Evolutionary conservation across 169 alveolate genomes (phyloP).

Genomic region (Hammondia hammondi): DNA sequence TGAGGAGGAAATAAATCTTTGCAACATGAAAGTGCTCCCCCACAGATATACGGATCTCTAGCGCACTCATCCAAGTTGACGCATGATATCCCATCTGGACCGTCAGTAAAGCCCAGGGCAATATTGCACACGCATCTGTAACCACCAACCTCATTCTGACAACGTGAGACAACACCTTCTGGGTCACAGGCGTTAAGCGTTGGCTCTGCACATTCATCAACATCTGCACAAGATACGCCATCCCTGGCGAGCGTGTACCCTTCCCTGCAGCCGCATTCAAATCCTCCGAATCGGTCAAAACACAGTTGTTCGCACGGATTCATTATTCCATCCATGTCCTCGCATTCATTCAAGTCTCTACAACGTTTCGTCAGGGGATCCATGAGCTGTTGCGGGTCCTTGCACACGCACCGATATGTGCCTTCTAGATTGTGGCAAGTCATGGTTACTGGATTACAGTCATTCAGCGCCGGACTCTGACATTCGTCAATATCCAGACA

Average conservation of each 20-base stretch:
- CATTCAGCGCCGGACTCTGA: constrained; percentile 67
- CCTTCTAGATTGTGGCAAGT: constrained; percentile 75
- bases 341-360: constrained; percentile 74
- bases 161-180: constrained; percentile 68
- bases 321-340: constrained; percentile 73
- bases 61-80: constrained; percentile 76
- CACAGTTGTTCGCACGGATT: constrained; percentile 76
- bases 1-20: constrained; percentile 77
- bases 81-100: constrained; percentile 67
- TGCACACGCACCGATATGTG: constrained; percentile 73
- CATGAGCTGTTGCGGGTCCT: constrained; percentile 68
- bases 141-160: constrained; percentile 73
- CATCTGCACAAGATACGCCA: constrained; percentile 74
- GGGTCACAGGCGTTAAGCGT: constrained; percentile 72
- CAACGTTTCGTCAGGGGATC: constrained; percentile 70
- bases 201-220: constrained; percentile 73
- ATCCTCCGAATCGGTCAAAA: constrained; percentile 65
- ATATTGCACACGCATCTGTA: constrained; percentile 73
- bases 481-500: constrained; percentile 77
- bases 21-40: constrained; percentile 76
- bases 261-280: constrained; percentile 67
- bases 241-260: constrained; percentile 71
- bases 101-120: constrained; percentile 64
- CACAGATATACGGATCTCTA: constrained; percentile 76
- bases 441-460: constrained; percentile 69